Conservation (phyloP, 306 rosid species). For the Urtica urens region DNA sequence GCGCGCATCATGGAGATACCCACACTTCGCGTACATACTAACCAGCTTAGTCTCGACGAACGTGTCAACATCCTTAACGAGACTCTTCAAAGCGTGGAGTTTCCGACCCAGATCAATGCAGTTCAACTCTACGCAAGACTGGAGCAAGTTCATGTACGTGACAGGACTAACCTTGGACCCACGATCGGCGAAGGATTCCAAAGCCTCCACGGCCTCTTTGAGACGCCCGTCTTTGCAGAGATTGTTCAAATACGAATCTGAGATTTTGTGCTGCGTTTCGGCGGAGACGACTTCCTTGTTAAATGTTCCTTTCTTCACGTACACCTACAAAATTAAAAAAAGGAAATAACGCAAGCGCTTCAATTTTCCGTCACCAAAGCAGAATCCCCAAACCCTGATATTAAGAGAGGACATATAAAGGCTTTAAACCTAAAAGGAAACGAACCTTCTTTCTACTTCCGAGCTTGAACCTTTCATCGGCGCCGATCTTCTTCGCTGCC, state of each 20-base stretch:
- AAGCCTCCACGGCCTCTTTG: conserved; percentile 43
- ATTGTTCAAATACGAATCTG: conserved; percentile 35
- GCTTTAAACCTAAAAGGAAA: too few relatives aligned
- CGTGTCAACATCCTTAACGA: conserved; percentile 37
- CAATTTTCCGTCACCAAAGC: too few relatives aligned
- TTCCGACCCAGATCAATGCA: conserved; percentile 58
- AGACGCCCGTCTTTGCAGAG: conserved; percentile 47
- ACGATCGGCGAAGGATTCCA: conserved; percentile 47
- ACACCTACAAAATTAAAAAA: too few relatives aligned
- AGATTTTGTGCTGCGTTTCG: conserved; percentile 12
- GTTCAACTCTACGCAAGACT: conserved; percentile 56
- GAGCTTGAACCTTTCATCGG: conserved; percentile 52
- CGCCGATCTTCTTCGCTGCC: conserved; percentile 38
- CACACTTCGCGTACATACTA: conserved; percentile 84
- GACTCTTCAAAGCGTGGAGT: conserved; percentile 49
- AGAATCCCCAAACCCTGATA: too few relatives aligned
- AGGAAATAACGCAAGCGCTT: too few relatives aligned
- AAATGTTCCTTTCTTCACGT: too few relatives aligned
- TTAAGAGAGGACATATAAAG: too few relatives aligned
- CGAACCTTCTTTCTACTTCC: conserved; percentile 74
- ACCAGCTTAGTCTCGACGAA: conserved; percentile 80
- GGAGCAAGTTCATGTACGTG: conserved; percentile 54
- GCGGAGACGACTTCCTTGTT: too few relatives aligned
- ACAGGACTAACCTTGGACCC: conserved; percentile 45
- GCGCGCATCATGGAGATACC: conserved; percentile 59